Percentiles rank a stretch among this genome's conserved stretches.
Conservation (phyloP, 2,329 filamentous ascomycete genomes). For the Cucurbitaria berberidis region DNA sequence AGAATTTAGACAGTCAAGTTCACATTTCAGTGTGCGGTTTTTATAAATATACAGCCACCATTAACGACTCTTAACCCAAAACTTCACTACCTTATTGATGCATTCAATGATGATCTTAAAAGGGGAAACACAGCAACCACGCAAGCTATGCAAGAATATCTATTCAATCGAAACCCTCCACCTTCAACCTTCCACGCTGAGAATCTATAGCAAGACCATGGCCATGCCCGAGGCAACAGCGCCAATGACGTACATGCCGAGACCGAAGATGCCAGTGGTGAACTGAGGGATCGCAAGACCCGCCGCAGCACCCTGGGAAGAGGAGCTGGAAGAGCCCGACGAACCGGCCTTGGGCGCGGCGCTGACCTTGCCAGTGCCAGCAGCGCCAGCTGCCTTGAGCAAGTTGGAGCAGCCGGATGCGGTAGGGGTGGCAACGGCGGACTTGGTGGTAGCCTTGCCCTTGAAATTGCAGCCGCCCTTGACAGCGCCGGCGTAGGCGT, state of each 20-base stretch:
- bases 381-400: conserved; percentile 68
- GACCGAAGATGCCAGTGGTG: conserved; percentile 53
- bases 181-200: background rate
- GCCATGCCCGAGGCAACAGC: conserved; percentile 60
- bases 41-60: background rate
- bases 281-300: conserved; percentile 54
- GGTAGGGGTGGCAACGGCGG: conserved; percentile 54
- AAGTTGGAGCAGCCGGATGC: conserved; percentile 62
- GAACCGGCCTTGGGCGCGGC: conserved; percentile 44
- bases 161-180: background rate
- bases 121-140: background rate
- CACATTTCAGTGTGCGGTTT: conserved; percentile 1
- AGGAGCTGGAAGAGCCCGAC: conserved; percentile 18
- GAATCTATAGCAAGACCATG: conserved; percentile 60
- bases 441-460: conserved; percentile 66
- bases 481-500: conserved; percentile 65
- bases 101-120: background rate
- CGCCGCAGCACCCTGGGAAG: conserved; percentile 46
- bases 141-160: conserved; percentile 6
- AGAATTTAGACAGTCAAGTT: background rate
- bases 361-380: conserved; percentile 62
- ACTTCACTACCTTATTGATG: background rate
- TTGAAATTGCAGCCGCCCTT: conserved; percentile 72
- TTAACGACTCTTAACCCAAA: background rate
- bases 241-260: conserved; percentile 58